A percentile compares a stretch with the other conserved stretches of the same genome.
These are phyloP conservation scores for Diaporthe citri DNA, from an alignment of 2,329 filamentous ascomycete species.

Conservation along the genomic window DNA sequence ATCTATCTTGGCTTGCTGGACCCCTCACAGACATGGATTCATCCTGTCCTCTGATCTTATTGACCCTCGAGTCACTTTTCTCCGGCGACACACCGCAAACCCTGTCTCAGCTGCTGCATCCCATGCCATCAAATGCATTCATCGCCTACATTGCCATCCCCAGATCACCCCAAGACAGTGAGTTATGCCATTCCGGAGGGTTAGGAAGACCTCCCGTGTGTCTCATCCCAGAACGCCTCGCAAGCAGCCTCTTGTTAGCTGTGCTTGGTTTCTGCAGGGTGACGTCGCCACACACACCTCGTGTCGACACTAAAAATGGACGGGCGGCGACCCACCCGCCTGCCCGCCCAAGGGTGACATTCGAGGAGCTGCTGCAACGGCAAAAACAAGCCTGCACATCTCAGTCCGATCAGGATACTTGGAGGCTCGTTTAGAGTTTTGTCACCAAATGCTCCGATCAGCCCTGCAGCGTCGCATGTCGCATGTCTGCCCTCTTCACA, in stretches of 20 bases:
- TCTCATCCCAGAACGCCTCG: constrained; percentile 16
- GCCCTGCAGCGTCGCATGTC: constrained; percentile 13
- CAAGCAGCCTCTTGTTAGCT: neutral
- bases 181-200: neutral
- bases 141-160: neutral
- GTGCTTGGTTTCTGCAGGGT: constrained; percentile 30
- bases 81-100: neutral
- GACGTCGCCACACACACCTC: constrained; percentile 32
- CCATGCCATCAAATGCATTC: neutral
- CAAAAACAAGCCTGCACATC: constrained; percentile 17
- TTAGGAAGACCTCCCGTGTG: neutral
- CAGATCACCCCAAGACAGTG: neutral
- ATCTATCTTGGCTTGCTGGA: neutral
- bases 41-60: neutral
- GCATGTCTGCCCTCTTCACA: constrained; percentile 2
- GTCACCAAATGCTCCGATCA: neutral
- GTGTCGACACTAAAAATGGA: constrained; percentile 29
- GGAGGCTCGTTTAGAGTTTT: constrained; percentile 32
- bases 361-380: neutral
- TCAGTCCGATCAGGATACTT: constrained; percentile 7
- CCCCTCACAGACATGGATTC: neutral
- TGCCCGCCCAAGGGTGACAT: constrained; percentile 11
- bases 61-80: neutral
- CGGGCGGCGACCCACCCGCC: neutral
- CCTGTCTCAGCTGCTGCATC: neutral